phyloP scores from a whole-genome alignment of 768 basidiomycete genomes.

The Lenzites betulinus region DNA sequence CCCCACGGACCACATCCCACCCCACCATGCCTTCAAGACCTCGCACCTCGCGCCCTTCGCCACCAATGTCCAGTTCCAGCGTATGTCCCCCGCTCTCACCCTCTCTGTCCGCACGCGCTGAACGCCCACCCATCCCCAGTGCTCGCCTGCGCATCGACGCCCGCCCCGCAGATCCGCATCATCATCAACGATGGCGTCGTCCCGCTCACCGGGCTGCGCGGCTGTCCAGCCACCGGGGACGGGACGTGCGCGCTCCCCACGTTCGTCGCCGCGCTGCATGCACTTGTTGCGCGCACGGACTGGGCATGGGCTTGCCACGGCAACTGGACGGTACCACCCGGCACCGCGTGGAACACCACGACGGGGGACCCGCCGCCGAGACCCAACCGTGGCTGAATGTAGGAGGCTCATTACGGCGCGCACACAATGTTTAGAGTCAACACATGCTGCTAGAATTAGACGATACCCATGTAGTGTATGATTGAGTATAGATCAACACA shows the following conservation, averaged over 20 bases:
- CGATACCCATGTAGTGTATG: too few species aligned
- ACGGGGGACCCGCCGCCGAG: constrained; percentile 61
- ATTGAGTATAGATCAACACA: too few species aligned
- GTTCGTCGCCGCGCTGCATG: constrained; percentile 70
- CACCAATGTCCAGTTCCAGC: constrained; percentile 87
- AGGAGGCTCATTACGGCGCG: too few species aligned
- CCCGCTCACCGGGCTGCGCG: constrained; percentile 74
- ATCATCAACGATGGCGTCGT: constrained; percentile 88
- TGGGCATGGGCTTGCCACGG: constrained; percentile 78
- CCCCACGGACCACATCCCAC: constrained; percentile 70
- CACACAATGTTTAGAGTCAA: too few species aligned
- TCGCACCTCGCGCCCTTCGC: constrained; percentile 85
- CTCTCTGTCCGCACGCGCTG: not conserved
- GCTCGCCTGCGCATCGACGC: constrained; percentile 28
- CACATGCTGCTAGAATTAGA: too few species aligned
- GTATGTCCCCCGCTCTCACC: constrained; percentile 43
- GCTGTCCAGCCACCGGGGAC: constrained; percentile 69
- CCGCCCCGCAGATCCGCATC: constrained; percentile 67
- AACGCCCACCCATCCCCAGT: constrained; percentile 23
- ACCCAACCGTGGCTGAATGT: too few species aligned
- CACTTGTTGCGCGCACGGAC: constrained; percentile 64
- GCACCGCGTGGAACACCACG: constrained; percentile 69
- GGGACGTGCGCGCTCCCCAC: constrained; percentile 79
- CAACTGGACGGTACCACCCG: constrained; percentile 71
- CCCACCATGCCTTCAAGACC: constrained; percentile 65